Base-by-base conservation (phyloP, 2,329 filamentous ascomycete genomes). In the Zarea fungicola region DNA sequence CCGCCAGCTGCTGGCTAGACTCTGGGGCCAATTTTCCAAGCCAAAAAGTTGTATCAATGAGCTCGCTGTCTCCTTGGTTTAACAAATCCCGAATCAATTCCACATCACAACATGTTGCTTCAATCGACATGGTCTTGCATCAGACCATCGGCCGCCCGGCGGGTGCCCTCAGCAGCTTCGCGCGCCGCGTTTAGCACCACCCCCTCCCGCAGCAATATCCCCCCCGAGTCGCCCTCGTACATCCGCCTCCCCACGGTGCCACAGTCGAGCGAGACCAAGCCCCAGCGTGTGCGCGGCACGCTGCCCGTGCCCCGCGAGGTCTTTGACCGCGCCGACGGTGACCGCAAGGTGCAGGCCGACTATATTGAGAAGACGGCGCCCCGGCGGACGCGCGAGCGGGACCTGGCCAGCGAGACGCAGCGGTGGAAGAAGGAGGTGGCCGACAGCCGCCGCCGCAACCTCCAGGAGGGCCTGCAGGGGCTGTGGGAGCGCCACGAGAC, bases 191-290 rank as follows among this genome's bases (percentile, higher is more conserved):
- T 66, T 19, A 63, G 62, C 7, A 65, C 65, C 21, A 55, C 62
- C 44, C 55, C 64, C 40, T 66, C 68, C 60, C 50, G 63, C 61
- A 69, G 69, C 42, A 74, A 80, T 52, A 87, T 91, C 55, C 85
- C 85, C 16, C 92, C 93, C 42, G 88, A 96, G 65, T 95, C 90
- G 29, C 92, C 93, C 40, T 79, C 80, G 55, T 97, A 87, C 73
- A 87, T 97, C 69, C 83, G 89, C 56, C 75, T 96, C 48, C 92
- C 91, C 41, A 76, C 77, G 57, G 79, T 87, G 42, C 78, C 82
- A n/a, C 89, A 96, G 65, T 81, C 84, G 43, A 76, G 80, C 26
- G 72, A 78, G 56, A 63, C 63, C 13, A 69, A 65, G 52, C 68
- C 61, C 2, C 61, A 66, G 2, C 66, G 68, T 9, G 65, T 89